Base-by-base conservation (phyloP, 2,329 filamentous ascomycete genomes). In the Aspergillus niger region DNA sequence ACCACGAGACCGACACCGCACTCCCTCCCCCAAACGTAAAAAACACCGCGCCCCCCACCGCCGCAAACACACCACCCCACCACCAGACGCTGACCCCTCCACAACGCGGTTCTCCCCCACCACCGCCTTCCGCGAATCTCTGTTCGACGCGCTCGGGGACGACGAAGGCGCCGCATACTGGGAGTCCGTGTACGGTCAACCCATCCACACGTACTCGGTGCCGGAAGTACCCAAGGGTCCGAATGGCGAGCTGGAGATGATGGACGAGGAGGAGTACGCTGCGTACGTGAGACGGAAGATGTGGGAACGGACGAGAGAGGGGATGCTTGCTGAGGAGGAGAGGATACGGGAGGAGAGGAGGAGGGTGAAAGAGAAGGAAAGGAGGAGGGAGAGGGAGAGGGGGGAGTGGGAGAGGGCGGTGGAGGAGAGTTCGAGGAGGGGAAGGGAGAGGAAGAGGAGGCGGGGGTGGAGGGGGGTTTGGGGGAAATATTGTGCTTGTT, bases 81-180 rank as follows among this genome's bases (percentile, higher is more conserved):
- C 49, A 11, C 49, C 30, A 20, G 26, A 26, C 36, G 50, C 38
- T 8, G 39, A 41, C 11, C 22, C 43, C 11, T 38, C 2, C 57
- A 36, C 32, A 36, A 13, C 32, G 0, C 32, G 32, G 10, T 36
- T 91, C 15, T 86, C 90, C 67, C 83, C 91, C 0, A 88, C 92
- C 43, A 81, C 84, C 0, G 92, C 94, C 0, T 99, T 99, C 75
- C 89, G 91, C 30, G 91, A 96, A 75, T 97, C 92, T 0, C 87
- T 99, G 5, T 98, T 98, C 78, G 95, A 99, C 75, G 95, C 95
- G 32, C 89, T 99, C 77, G 94, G 92, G 39, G 95, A 99, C 76
- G 94, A 98, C 72, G 95, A 99, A 78, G 95, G 94, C 50, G 95
- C 95, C 2, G 86, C 88, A 7, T 99, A 95, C 79, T 99, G 95